These are phyloP conservation scores for Trifolium dubium DNA, from an alignment of 306 rosid species.

Conservation along the genomic window DNA sequence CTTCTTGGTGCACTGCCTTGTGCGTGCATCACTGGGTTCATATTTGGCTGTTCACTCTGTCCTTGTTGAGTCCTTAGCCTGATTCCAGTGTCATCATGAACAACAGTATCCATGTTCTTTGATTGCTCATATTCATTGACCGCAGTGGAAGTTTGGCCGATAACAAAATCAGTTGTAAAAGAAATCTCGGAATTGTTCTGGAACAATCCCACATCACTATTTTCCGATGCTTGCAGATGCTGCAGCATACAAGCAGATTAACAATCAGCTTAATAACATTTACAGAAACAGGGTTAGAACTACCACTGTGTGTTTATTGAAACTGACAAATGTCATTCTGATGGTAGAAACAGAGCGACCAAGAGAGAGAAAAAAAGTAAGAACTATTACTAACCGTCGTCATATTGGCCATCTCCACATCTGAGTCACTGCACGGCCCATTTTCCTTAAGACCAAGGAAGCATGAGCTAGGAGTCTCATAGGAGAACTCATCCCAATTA, in stretches of 20 bases:
- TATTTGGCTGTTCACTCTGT: conserved; percentile 36
- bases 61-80: conserved; percentile 48
- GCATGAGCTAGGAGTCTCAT: not conserved
- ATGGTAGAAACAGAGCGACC: conserved; percentile 28
- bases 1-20: conserved; percentile 65
- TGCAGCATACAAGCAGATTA: conserved; percentile 42
- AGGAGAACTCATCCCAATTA: conserved; percentile 47
- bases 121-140: conserved; percentile 39
- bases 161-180: conserved; percentile 38
- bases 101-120: conserved; percentile 37
- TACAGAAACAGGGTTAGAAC: not conserved
- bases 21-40: conserved; percentile 5
- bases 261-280: not conserved
- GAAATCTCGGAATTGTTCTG: conserved; percentile 38
- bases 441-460: conserved; percentile 35
- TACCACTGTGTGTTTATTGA: not conserved
- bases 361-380: conserved; percentile 1
- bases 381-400: conserved; percentile 55
- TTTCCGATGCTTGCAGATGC: conserved; percentile 42
- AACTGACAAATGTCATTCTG: conserved; percentile 17
- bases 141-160: conserved; percentile 38
- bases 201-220: conserved; percentile 25
- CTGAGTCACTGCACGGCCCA: conserved; percentile 45
- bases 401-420: conserved; percentile 42
- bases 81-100: conserved; percentile 48